phyloP scores from a whole-genome alignment of 805 yeast species.

The Metschnikowia borealis region DNA sequence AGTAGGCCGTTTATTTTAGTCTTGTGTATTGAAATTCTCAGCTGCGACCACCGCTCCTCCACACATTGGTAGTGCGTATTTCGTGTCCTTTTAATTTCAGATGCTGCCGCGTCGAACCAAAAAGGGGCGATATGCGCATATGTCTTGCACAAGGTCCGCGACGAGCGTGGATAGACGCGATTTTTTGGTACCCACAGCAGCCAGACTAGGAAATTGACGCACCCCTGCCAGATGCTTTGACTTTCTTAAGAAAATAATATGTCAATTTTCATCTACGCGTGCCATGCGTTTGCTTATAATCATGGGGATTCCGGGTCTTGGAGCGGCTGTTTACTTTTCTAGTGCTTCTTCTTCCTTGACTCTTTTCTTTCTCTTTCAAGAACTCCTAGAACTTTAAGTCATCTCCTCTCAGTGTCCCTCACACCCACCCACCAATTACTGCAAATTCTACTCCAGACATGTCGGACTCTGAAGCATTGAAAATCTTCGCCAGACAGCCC shows the following conservation, averaged over 20 bases:
- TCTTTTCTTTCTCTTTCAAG: background rate
- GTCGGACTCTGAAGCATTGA: constrained; percentile 44
- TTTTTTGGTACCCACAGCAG: background rate
- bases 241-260: background rate
- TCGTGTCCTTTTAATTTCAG: background rate
- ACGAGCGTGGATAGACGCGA: constrained; percentile 6
- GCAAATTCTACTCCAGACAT: constrained; percentile 8
- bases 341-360: background rate
- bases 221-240: constrained; percentile 2
- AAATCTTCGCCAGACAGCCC: constrained; percentile 51
- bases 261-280: constrained; percentile 1
- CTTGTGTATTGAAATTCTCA: background rate
- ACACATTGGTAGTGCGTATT: background rate
- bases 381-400: background rate
- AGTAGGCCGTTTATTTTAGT: background rate
- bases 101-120: background rate
- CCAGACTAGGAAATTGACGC: constrained; percentile 1
- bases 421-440: background rate
- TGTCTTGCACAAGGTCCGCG: background rate
- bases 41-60: background rate
- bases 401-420: background rate
- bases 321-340: background rate
- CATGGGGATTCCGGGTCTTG: background rate
- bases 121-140: constrained; percentile 2
- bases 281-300: background rate